These are phyloP conservation scores for Lathyrus sativus DNA, from an alignment of 306 rosid genomes.

Conservation along the genomic window DNA sequence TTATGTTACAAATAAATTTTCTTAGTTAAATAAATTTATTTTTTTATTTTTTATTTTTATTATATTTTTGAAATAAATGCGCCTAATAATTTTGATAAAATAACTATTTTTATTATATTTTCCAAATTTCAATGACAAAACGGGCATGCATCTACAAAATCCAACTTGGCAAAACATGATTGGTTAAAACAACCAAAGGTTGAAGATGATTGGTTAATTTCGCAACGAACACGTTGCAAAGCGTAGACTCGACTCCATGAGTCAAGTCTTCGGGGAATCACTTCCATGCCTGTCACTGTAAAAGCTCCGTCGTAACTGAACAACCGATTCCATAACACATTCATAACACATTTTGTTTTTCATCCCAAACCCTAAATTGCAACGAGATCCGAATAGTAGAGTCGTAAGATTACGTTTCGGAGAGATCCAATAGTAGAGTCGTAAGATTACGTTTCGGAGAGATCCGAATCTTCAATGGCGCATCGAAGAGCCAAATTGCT, in stretches of 20 bases:
- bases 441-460: constrained; percentile 30
- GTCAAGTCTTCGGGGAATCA: constrained; percentile 40
- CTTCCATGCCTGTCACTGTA: constrained; percentile 34
- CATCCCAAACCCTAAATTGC: constrained; percentile 29
- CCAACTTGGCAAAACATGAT: constrained; percentile 43
- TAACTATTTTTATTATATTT: too few relatives aligned
- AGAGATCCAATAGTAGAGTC: constrained; percentile 42
- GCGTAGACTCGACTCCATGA: constrained; percentile 33
- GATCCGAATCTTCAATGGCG: constrained; percentile 75
- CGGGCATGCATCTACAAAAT: not conserved
- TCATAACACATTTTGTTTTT: not conserved
- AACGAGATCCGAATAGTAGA: constrained; percentile 29
- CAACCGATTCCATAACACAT: not conserved
- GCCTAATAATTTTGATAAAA: too few relatives aligned
- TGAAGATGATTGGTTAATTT: constrained; percentile 59
- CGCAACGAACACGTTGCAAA: constrained; percentile 64
- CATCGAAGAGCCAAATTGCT: constrained; percentile 55
- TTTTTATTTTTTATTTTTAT: too few relatives aligned
- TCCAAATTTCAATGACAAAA: not conserved
- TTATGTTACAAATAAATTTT: too few relatives aligned
- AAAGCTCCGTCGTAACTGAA: not conserved
- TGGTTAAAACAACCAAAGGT: constrained; percentile 41
- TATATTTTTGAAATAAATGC: too few relatives aligned
- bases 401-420: constrained; percentile 15
- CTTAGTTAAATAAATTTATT: too few relatives aligned